Conservation (phyloP, 257 asterid genomes). For the Nicotiana knightiana region DNA sequence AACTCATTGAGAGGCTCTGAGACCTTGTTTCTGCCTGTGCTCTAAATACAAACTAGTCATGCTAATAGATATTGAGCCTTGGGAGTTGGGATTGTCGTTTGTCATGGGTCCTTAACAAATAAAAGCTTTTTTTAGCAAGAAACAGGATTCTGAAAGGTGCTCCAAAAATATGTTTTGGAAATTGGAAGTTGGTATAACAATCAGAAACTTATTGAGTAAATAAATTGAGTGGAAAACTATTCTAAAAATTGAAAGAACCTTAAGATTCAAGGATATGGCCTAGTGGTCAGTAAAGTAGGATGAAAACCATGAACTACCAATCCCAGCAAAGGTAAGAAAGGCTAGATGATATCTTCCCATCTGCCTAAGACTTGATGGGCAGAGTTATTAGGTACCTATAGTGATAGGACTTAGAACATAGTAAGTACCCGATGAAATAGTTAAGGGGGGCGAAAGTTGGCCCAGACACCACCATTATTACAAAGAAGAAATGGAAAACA, state of each 20-base stretch:
- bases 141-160: not conserved
- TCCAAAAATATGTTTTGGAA: not conserved
- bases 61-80: not conserved
- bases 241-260: not conserved
- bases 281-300: constrained; percentile 3
- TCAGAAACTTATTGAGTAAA: not conserved
- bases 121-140: not conserved
- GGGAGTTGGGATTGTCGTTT: not conserved
- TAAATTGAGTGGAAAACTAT: not conserved
- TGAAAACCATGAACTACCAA: not conserved
- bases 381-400: not conserved
- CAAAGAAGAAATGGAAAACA: too few species aligned
- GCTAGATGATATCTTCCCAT: not conserved
- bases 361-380: not conserved
- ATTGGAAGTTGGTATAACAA: not conserved
- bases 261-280: not conserved
- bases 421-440: not conserved
- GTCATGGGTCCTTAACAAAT: not conserved
- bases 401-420: not conserved
- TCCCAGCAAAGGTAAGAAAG: not conserved
- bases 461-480: not conserved
- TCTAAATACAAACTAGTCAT: not conserved
- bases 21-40: not conserved
- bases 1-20: not conserved
- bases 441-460: not conserved